Evolutionary conservation across 1,284 basidiomycete species (phyloP).

Genomic region (Ustilago hordei): DNA sequence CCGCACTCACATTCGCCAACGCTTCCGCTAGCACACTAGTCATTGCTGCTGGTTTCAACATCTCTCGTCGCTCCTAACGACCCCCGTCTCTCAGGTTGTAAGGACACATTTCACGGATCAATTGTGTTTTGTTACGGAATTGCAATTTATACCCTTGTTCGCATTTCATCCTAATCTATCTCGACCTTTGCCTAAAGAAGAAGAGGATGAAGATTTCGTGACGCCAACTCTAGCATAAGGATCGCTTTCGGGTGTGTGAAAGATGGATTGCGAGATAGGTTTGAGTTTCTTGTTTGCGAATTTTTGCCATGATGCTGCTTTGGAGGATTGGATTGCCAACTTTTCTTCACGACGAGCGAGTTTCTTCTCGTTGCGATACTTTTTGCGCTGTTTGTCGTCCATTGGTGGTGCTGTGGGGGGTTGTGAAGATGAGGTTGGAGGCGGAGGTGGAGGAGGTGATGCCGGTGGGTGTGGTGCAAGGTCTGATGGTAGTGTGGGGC

Average conservation of each 20-base stretch:
- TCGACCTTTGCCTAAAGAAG: background rate
- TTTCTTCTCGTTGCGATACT: constrained; percentile 96
- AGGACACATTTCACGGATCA: background rate
- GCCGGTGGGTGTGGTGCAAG: constrained; percentile 10
- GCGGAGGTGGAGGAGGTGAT: background rate
- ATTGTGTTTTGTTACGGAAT: background rate
- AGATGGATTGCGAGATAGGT: constrained; percentile 76
- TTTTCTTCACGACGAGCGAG: constrained; percentile 85
- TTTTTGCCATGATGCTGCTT: constrained; percentile 95
- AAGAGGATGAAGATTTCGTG: constrained; percentile 71
- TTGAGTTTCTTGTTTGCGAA: constrained; percentile 88
- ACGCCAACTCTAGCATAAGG: constrained; percentile 79
- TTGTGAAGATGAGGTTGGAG: background rate
- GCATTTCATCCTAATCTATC: background rate
- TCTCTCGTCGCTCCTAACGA: background rate
- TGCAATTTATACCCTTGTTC: constrained; percentile 6
- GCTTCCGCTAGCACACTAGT: constrained; percentile 45
- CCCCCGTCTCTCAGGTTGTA: background rate
- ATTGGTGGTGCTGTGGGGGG: background rate
- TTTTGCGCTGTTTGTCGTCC: constrained; percentile 67
- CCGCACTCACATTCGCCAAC: constrained; percentile 44
- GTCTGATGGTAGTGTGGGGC: constrained; percentile 66
- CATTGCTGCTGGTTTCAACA: constrained; percentile 50
- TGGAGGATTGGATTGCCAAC: constrained; percentile 86
- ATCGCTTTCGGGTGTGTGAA: constrained; percentile 92